Evolutionary conservation across 768 basidiomycete species (phyloP), one percentile per base, ranked within the genome.

Genomic region (Strobilomyces dryophilus): DNA sequence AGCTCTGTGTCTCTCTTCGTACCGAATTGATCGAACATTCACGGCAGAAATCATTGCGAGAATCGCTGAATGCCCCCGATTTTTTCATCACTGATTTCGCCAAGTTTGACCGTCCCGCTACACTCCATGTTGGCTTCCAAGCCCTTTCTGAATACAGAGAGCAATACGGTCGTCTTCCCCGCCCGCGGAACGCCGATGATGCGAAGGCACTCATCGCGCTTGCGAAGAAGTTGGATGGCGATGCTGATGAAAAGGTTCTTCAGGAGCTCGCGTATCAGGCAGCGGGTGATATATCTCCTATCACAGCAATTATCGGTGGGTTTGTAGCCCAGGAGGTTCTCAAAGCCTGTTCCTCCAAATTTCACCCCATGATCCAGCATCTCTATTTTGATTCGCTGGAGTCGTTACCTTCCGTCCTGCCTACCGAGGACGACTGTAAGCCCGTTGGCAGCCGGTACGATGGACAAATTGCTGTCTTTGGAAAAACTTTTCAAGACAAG

Each of bases 381-480:
- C 76, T 98, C 68, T 99, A 98, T 78, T 94, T 98, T 66, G 97
- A 99, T 71, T 95, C 97, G 10, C 78, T 99, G 44, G 97, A 99
- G 68, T 95, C 95, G 0, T 76, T 98, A 43, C 97, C 97, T 14
- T 71, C 76, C 17, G 70, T 70, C 14, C 74, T 87, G 35, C 93
- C 94, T 1, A 79, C 84, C 9, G 95, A 95, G 66, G 78, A 76
- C 42, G 95, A 98, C 41, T 88, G 85, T 64, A 85, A 86, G 58
- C 92, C 95, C 1, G 76, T 74, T 12, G 85, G 86, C 14, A 83
- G 87, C 17, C 84, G 97, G 41, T 95, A 98, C 68, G 97, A 98
- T 70, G 83, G 82, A 4, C 97, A 98, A 71, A 85, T 98, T 63
- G 95, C 93, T 35, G 94, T 99, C 10, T 98, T 99, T 64, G 97